Conservation (phyloP, 1,284 basidiomycete genomes). For the Anthracocystis setariae region DNA sequence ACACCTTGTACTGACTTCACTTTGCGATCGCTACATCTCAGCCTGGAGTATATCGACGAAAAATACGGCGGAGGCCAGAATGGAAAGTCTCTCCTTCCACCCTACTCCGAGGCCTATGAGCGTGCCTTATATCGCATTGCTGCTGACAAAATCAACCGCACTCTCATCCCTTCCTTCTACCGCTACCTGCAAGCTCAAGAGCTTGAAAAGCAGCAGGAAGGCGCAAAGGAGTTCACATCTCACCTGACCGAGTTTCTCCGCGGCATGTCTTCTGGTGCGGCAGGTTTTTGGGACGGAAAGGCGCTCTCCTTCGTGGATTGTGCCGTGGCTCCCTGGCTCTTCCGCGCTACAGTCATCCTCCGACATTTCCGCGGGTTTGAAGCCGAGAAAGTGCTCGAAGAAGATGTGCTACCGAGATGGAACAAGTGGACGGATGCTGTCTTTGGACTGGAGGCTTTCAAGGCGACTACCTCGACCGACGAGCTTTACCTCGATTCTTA, state of each 20-base stretch:
- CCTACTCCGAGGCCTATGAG: constrained; percentile 74
- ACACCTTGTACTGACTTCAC: too few species aligned
- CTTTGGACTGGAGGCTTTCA: constrained; percentile 75
- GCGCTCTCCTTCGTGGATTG: constrained; percentile 77
- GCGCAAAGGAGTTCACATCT: constrained; percentile 73
- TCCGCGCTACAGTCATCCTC: constrained; percentile 75
- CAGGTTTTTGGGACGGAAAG: constrained; percentile 73
- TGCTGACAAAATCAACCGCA: constrained; percentile 76
- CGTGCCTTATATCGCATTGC: constrained; percentile 77
- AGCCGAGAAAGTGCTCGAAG: constrained; percentile 68
- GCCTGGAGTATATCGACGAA: constrained; percentile 80
- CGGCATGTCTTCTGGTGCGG: constrained; percentile 69
- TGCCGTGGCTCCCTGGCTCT: constrained; percentile 80
- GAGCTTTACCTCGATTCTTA: constrained; percentile 81
- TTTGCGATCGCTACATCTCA: constrained; percentile 62
- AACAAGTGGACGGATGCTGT: constrained; percentile 73
- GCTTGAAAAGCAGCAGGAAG: constrained; percentile 72
- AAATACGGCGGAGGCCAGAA: constrained; percentile 70
- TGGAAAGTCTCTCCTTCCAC: constrained; percentile 72
- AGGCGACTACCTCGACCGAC: constrained; percentile 77
- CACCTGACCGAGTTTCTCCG: constrained; percentile 73
- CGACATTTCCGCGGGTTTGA: constrained; percentile 77
- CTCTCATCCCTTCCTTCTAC: constrained; percentile 79
- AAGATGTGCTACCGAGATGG: constrained; percentile 72
- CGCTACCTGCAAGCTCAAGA: constrained; percentile 81